Conservation (phyloP, 352 stramenopile genomes). For the Phytopythium mirpurense region DNA sequence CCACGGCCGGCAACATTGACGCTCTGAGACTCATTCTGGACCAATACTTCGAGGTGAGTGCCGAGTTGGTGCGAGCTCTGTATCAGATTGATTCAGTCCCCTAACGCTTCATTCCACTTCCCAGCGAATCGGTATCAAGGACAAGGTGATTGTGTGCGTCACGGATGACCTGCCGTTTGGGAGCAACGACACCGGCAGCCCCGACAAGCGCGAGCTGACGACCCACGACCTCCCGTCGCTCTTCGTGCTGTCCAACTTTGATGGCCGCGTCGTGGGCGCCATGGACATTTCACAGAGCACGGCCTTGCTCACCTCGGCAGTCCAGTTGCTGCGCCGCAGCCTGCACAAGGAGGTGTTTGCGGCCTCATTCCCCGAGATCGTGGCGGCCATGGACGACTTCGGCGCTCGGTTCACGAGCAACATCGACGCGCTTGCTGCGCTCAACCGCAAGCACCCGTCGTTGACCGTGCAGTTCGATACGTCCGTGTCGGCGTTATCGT, state of each 20-base stretch:
- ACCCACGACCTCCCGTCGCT: conserved; percentile 44
- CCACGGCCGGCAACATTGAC: conserved; percentile 18
- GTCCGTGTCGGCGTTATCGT: conserved; percentile 20
- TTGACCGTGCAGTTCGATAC: conserved; percentile 29
- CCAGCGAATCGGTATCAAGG: conserved; percentile 52
- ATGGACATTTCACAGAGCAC: conserved; percentile 40
- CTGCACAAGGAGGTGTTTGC: conserved; percentile 49
- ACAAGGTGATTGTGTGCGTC: conserved; percentile 68
- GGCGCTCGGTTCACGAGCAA: conserved; percentile 32
- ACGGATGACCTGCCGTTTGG: conserved; percentile 46
- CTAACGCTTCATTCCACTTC: neutral
- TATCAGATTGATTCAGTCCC: neutral
- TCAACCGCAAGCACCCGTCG: conserved; percentile 49
- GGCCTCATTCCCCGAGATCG: conserved; percentile 44
- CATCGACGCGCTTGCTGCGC: conserved; percentile 21
- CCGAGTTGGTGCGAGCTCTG: neutral
- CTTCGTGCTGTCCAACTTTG: conserved; percentile 51
- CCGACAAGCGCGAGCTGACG: conserved; percentile 18
- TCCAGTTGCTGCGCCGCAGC: conserved; percentile 45
- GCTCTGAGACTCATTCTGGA: conserved; percentile 46
- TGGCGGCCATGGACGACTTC: conserved; percentile 50
- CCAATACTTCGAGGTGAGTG: conserved; percentile 46
- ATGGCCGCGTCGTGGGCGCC: conserved; percentile 31
- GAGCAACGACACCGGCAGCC: conserved; percentile 5
- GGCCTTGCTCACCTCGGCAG: conserved; percentile 45